Evolutionary conservation across 805 yeast genomes (phyloP), one percentile per base, ranked within the genome.

Genomic region (Lachancea waltii): DNA sequence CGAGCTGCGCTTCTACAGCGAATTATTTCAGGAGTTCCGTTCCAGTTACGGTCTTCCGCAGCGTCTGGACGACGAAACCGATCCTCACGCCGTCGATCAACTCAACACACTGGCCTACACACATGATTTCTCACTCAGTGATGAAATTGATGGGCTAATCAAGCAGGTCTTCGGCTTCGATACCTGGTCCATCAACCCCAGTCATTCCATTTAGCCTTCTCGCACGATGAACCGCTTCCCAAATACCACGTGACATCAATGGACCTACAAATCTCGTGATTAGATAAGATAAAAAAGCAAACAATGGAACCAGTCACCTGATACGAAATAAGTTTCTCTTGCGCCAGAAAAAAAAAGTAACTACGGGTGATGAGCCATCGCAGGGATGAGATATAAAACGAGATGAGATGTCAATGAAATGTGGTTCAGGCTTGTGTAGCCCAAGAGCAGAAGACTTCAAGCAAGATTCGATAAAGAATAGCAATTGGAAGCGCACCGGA

Each of bases 81-180:
- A 49, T 13, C 38, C 41, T 26, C 53, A 51, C n/a, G 36, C 40
- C 10, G 57, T 54, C 29, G 54, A 50, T 15, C 59, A 56, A 33
- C 53, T 52, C 17, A 49, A 46, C 33, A 59, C 51, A 26, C 45
- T 50, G 21, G 50, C 46, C 27, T 51, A 58, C 41, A 54, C 50
- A 1, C 58, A 59, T 32, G 65, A 61, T 36, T 60, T 61, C 35
- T 53, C 64, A 3, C 46, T 61, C 19, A 56, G 61, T 35, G 56
- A 60, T 34, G 64, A 61, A 38, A 60, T 61, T 30, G 65, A 61
- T 30, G 63, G 56, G 25, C 42, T 60, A 31, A 61, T 61, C 34
- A 58, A 53, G 30, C 62, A 60, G 21, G 40, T 57, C 23, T 61
- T 61, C 28, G 59, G 58, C 17, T 50, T 54, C 14, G 56, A 48